A percentile compares a stretch with the other conserved stretches of the same genome.
These are phyloP conservation scores for Cryoendolithus antarcticus DNA, from an alignment of 2,329 filamentous ascomycete genomes.

Conservation along the genomic window DNA sequence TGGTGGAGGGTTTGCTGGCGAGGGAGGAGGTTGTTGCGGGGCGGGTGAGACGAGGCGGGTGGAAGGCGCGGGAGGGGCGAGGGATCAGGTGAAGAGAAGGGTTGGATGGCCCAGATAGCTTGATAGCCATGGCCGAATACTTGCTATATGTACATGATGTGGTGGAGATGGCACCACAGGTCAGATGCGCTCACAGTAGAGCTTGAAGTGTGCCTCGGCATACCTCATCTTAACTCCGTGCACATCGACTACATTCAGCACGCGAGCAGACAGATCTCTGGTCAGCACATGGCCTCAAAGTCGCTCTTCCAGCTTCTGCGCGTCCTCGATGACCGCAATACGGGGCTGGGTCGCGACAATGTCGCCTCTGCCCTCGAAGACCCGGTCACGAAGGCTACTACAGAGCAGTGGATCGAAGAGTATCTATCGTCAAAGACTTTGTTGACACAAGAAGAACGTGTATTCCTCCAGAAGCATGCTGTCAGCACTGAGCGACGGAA, in stretches of 20 bases:
- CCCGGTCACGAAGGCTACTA: conserved; percentile 27
- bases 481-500: conserved; percentile 1
- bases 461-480: conserved; percentile 4
- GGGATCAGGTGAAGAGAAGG: conserved; percentile 4
- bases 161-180: no score
- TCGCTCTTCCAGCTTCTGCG: conserved; percentile 30
- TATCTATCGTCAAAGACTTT: conserved; percentile 35
- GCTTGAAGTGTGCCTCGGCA: no score
- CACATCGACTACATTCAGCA: no score
- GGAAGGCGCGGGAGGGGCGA: conserved; percentile 1
- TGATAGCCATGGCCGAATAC: conserved; percentile 1
- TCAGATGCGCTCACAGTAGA: no score
- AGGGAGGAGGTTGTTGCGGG: conserved; percentile 7
- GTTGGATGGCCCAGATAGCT: conserved; percentile 1
- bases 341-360: conserved; percentile 33
- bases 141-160: no score
- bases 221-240: no score
- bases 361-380: conserved; percentile 36
- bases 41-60: conserved; percentile 2
- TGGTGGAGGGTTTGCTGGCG: conserved; percentile 21
- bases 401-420: conserved; percentile 34
- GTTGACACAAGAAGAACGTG: conserved; percentile 36
- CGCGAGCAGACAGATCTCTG: no score
- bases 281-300: conserved; percentile 8
- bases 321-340: conserved; percentile 32